A percentile compares a stretch with the other conserved stretches of the same genome.
Conservation (phyloP, 2,329 filamentous ascomycete genomes). For the Fusarium continuum region DNA sequence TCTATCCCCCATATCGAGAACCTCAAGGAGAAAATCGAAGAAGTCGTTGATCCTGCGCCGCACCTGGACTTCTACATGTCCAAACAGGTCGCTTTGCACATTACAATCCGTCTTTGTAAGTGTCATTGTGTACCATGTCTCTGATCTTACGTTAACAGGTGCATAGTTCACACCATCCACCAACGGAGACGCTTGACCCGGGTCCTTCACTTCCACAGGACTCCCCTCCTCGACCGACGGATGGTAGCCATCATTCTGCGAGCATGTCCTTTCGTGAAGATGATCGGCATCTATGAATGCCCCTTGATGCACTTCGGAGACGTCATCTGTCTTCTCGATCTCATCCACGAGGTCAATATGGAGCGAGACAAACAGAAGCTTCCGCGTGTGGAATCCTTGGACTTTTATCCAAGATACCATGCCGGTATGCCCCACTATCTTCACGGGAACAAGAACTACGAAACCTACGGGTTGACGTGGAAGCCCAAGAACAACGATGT, state of each 20-base stretch:
- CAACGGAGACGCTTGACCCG: conserved; percentile 22
- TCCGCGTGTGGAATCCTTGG: conserved; percentile 41
- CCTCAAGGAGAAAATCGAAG: neutral
- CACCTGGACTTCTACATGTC: conserved; percentile 12
- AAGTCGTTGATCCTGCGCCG: neutral
- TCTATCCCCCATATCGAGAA: conserved; percentile 13
- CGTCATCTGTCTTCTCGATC: conserved; percentile 46
- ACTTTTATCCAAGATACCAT: conserved; percentile 50
- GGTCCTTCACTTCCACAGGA: conserved; percentile 46
- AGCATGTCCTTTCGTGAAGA: conserved; percentile 44
- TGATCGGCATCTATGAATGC: conserved; percentile 51
- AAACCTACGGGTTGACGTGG: conserved; percentile 48
- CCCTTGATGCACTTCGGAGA: conserved; percentile 51
- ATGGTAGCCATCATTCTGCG: conserved; percentile 49
- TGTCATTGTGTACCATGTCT: neutral
- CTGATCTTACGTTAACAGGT: conserved; percentile 10
- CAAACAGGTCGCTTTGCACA: conserved; percentile 15
- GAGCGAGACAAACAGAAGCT: conserved; percentile 14
- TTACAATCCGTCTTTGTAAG: conserved; percentile 37
- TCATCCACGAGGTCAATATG: conserved; percentile 50
- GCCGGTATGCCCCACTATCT: conserved; percentile 37
- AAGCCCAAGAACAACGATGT: conserved; percentile 33
- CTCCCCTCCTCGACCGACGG: conserved; percentile 47
- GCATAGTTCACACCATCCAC: conserved; percentile 40
- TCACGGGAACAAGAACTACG: neutral